These are phyloP conservation scores for Bryoerythrophyllum caledonicum DNA, from an alignment of 225 moss, liverwort and hornwort genomes.

Conservation along the genomic window DNA sequence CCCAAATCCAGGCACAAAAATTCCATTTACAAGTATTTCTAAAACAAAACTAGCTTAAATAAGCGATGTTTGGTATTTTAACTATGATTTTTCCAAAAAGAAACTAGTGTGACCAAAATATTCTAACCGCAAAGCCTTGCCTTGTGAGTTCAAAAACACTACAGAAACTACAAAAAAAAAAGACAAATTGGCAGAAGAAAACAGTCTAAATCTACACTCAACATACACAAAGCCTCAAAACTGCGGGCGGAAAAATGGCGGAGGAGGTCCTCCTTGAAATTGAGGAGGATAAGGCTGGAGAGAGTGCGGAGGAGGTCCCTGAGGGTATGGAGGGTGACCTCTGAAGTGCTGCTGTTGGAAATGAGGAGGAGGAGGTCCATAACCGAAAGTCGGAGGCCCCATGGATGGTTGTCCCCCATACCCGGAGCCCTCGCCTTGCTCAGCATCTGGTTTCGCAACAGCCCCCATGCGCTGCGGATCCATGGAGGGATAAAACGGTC, in stretches of 20 bases:
- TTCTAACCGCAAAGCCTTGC: too few relatives aligned
- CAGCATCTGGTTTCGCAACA: conserved; percentile 59
- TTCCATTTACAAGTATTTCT: too few relatives aligned
- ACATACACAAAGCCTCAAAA: too few relatives aligned
- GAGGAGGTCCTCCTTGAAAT: conserved; percentile 71
- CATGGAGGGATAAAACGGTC: conserved; percentile 98
- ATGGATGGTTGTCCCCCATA: conserved; percentile 49
- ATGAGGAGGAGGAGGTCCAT: conserved; percentile 61
- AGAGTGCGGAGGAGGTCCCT: conserved; percentile 60
- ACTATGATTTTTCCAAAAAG: too few relatives aligned
- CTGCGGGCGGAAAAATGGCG: conserved; percentile 69
- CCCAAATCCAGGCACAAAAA: too few relatives aligned
- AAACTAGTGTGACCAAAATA: too few relatives aligned
- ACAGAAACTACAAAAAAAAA: too few relatives aligned
- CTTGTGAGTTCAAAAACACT: too few relatives aligned
- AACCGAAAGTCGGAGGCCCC: conserved; percentile 65
- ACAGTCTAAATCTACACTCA: too few relatives aligned
- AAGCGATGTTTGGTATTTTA: too few relatives aligned
- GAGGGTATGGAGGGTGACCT: conserved; percentile 67
- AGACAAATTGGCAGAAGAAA: too few relatives aligned
- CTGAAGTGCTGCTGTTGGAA: conserved; percentile 56
- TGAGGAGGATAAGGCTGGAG: conserved; percentile 72
- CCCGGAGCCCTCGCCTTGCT: conserved; percentile 63
- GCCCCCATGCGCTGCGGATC: conserved; percentile 99
- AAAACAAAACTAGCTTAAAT: too few relatives aligned